phyloP scores from a whole-genome alignment of 2,329 filamentous ascomycete species.

The Exophiala alcalophila region DNA sequence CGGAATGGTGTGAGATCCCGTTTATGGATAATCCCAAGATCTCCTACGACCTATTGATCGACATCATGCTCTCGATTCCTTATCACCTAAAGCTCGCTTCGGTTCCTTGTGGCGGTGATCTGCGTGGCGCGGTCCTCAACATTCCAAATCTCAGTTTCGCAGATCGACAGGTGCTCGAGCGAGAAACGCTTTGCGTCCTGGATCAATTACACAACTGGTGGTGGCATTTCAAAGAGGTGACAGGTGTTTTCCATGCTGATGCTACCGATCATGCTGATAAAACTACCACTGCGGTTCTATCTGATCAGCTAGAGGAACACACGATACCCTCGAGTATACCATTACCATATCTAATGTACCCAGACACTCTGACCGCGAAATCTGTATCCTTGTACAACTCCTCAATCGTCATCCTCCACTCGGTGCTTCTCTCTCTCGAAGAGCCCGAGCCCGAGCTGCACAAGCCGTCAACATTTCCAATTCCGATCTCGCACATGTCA shows the following conservation, averaged over 20 bases:
- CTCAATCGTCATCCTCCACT: conserved; percentile 2
- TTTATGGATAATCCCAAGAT: conserved; percentile 7
- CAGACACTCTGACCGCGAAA: conserved; percentile 7
- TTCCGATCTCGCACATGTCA: background rate
- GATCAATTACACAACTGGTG: conserved; percentile 5
- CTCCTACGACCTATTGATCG: conserved; percentile 5
- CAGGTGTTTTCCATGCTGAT: background rate
- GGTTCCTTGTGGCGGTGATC: background rate
- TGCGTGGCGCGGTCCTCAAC: background rate
- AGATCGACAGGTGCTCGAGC: background rate
- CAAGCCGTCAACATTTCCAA: too few species aligned
- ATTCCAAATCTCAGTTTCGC: background rate
- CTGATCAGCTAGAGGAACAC: too few species aligned
- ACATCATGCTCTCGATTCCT: conserved; percentile 7
- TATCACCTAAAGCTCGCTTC: conserved; percentile 2
- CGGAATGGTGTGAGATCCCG: conserved; percentile 6
- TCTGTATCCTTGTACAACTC: conserved; percentile 7
- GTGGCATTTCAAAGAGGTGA: conserved; percentile 2
- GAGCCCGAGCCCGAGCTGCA: too few species aligned
- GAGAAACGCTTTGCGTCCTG: conserved; percentile 1
- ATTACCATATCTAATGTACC: background rate
- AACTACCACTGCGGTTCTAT: too few species aligned
- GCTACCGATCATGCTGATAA: background rate
- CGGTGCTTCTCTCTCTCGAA: conserved; percentile 1
- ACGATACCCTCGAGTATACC: background rate